Base-by-base conservation (phyloP, 2,329 filamentous ascomycete genomes). In the Fusarium sp. region DNA sequence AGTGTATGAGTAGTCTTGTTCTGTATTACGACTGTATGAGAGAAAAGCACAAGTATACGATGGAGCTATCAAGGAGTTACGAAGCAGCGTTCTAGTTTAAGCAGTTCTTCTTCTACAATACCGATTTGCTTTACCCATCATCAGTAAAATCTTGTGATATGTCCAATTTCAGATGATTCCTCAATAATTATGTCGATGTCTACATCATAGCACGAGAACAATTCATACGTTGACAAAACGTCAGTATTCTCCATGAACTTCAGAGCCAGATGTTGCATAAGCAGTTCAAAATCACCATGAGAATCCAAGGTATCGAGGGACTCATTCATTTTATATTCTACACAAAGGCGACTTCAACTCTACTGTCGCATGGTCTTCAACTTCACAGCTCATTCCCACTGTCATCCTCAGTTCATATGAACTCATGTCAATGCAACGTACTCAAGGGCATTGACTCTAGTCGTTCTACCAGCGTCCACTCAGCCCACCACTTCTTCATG, bases 1-100 rank as follows among this genome's bases (percentile, higher is more conserved):
- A n/a, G 46, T 67, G 47, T 50, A 71, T 27, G 41, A 42, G 9
- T 33, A 50, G 41, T 39, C 41, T 53, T 33, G 31, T n/a, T 47
- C 25, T 73, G 22, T 55, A 59, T 49, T 33, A 67, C 49, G 33
- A 60, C 38, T 71, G 56, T 71, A 63, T 33, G 65, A 73, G n/a
- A 10, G 55, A 25, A 63, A 59, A 67, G n/a, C 33, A 44, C 31
- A 36, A 47, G 65, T 22, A 62, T 4, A 62, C 52, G 69, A 44
- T 11, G 17, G 54, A 42, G 44, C 27, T 33, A n/a, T 53, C 2
- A 5, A 27, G 33, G 65, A 44, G 65, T 70, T 59, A 35, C 31
- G 3, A 61, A 33, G 6, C 1, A 44, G 60, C 42, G 31, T 41
- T 59, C 12, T 14, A 59, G 52, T 69, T 53, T 31, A 1, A 69